A percentile compares a stretch with the other conserved stretches of the same genome.
Conservation (phyloP, 2,329 filamentous ascomycete species). For the Penicillium sp. region DNA sequence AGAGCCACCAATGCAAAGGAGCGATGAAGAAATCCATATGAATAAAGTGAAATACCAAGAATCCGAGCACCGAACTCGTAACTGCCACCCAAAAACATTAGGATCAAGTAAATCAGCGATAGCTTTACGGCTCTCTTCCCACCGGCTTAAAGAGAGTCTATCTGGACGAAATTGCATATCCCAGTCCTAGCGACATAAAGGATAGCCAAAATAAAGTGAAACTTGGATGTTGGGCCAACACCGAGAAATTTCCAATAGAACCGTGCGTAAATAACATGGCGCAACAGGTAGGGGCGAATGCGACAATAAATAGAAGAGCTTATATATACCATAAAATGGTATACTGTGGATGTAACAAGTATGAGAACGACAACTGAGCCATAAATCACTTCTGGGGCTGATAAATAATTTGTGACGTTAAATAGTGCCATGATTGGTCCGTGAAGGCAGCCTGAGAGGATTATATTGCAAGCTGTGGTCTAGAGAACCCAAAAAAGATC, state of each 20-base stretch:
- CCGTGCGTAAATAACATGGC: slow-evolving; percentile 7
- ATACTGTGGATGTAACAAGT: neutral
- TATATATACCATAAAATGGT: neutral
- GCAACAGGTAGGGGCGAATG: slow-evolving; percentile 12
- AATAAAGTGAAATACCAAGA: slow-evolving; percentile 13
- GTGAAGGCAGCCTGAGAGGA: no score
- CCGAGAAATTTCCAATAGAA: slow-evolving; percentile 12
- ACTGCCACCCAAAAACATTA: slow-evolving; percentile 13
- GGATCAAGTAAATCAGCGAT: slow-evolving; percentile 16
- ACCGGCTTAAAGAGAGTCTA: slow-evolving; percentile 7
- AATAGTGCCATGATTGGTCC: neutral
- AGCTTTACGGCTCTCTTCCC: slow-evolving; percentile 11
- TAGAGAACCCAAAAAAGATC: no score
- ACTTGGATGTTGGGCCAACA: neutral
- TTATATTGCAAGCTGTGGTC: no score
- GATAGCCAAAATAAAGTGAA: neutral
- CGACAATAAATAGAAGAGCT: slow-evolving; percentile 19
- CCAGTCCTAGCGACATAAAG: slow-evolving; percentile 2
- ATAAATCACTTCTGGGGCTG: neutral
- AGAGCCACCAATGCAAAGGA: slow-evolving; percentile 8
- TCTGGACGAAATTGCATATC: slow-evolving; percentile 11
- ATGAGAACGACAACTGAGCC: neutral
- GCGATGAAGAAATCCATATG: slow-evolving; percentile 15
- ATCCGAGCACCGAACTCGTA: slow-evolving; percentile 16
- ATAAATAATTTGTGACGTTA: neutral